phyloP scores from a whole-genome alignment of 495 filamentous ascomycete genomes.

The Talaromyces proteolyticus region DNA sequence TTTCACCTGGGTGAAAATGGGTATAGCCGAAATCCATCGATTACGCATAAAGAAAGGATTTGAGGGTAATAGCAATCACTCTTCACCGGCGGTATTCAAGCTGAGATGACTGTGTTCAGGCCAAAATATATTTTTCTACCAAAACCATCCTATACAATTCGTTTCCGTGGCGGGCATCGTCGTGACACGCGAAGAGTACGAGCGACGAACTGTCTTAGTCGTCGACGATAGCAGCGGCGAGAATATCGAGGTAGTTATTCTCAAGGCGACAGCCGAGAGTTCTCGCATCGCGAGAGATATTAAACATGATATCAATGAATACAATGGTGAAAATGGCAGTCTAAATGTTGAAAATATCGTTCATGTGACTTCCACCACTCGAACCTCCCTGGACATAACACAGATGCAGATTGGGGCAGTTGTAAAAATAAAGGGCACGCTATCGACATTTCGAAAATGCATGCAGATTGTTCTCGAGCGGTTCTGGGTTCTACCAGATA shows the following conservation, averaged over 20 bases:
- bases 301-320: background rate
- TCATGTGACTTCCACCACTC: conserved; percentile 16
- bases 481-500: conserved; percentile 49
- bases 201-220: conserved; percentile 54
- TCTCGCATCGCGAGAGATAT: background rate
- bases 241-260: conserved; percentile 55
- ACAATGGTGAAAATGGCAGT: background rate
- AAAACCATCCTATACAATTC: conserved; percentile 89
- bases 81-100: background rate
- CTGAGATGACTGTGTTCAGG: conserved; percentile 30
- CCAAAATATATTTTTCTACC: conserved; percentile 69
- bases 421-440: conserved; percentile 71
- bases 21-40: conserved; percentile 57
- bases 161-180: conserved; percentile 70
- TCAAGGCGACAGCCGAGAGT: conserved; percentile 13
- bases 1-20: conserved; percentile 76
- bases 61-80: conserved; percentile 45
- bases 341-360: background rate
- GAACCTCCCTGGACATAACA: conserved; percentile 30
- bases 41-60: conserved; percentile 56
- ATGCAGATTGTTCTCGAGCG: conserved; percentile 69
- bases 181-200: conserved; percentile 65
- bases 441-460: conserved; percentile 53
- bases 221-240: conserved; percentile 84
- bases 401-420: conserved; percentile 59